Evolutionary conservation across 2,329 filamentous ascomycete species (phyloP).

Genomic region (Exophiala sp.): DNA sequence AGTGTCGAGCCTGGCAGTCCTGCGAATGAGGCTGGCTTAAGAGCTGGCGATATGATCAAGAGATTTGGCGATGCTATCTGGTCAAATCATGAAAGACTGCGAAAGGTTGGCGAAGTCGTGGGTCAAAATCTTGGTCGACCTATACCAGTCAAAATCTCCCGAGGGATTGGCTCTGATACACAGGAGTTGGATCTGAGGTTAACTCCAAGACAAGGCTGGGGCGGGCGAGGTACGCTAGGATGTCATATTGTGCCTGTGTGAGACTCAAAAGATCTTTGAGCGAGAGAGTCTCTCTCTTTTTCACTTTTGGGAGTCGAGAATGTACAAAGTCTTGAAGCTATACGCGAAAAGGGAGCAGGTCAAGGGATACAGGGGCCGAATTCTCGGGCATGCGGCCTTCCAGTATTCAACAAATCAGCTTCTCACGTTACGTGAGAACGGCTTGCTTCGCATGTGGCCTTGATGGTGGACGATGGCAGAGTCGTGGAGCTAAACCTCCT

Average conservation of each 20-base stretch:
- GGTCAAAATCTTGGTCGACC: constrained; percentile 78
- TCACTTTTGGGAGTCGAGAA: not conserved
- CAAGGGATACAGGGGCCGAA: too few species aligned
- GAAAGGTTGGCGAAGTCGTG: constrained; percentile 83
- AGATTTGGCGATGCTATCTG: constrained; percentile 81
- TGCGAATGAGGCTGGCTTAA: constrained; percentile 76
- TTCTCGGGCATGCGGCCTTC: too few species aligned
- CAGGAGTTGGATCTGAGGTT: constrained; percentile 66
- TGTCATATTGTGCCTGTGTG: constrained; percentile 84
- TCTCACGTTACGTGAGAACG: too few species aligned
- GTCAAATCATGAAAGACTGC: constrained; percentile 80
- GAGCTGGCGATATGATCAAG: constrained; percentile 74
- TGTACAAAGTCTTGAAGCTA: too few species aligned
- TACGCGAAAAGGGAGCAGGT: too few species aligned
- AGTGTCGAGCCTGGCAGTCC: constrained; percentile 74
- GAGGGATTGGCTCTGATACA: constrained; percentile 20
- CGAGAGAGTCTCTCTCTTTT: not conserved
- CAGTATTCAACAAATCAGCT: too few species aligned
- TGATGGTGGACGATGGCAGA: too few species aligned
- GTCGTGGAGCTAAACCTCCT: too few species aligned
- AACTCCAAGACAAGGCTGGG: constrained; percentile 78
- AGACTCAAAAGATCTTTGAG: constrained; percentile 25
- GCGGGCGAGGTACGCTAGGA: constrained; percentile 81
- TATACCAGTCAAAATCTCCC: constrained; percentile 20
- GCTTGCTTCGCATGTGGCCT: too few species aligned